Base-by-base conservation (phyloP, 352 stramenopile genomes). In the Salisapilia sapeloensis region DNA sequence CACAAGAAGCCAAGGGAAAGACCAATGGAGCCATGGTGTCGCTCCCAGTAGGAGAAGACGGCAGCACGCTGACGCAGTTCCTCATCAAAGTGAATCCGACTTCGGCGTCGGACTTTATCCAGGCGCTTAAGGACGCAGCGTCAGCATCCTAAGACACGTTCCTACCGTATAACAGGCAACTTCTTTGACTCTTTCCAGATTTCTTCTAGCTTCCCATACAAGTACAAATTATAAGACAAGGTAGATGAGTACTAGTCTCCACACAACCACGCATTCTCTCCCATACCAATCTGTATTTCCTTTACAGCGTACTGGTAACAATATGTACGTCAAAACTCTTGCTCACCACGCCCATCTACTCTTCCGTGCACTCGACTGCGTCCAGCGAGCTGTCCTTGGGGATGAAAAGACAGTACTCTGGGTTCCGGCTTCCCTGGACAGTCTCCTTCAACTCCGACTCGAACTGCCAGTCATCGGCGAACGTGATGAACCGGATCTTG, bases 1-100 rank as follows among this genome's bases (percentile, higher is more conserved):
- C 55, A 1, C 60, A 82, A 14, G 63, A 86, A 29, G 44, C 49
- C 30, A 85, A 84, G 46, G 67, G 71, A 38, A 89, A 86, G 50
- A 89, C 79, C 43, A 64, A 48, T 9, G 69, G 67, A 28, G 66
- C 72, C 23, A 51, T 70, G 16, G 38, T 90, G 13, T 53, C 65
- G 27, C 46, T 90, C 35, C 64, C 85, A 38, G 48, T 65, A 11
- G n/a, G n/a, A n/a, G n/a, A n/a, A n/a, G 67, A 81, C 21, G 51
- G 40, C 9, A 16, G 6, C 16, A 42, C 46, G 12, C 41, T 86
- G 36, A 64, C 54, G 25, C 65, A 80, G 40, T 85, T 77, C 33
- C 46, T 85, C 20, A 53, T 90, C 31, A 83, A 80, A 44, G 65
- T 90, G 29, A 80, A 72, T 36, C 43, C 59, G 19, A 49, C 58